phyloP scores from a whole-genome alignment of 129 eudicot species.

The Flaveria brownii region DNA sequence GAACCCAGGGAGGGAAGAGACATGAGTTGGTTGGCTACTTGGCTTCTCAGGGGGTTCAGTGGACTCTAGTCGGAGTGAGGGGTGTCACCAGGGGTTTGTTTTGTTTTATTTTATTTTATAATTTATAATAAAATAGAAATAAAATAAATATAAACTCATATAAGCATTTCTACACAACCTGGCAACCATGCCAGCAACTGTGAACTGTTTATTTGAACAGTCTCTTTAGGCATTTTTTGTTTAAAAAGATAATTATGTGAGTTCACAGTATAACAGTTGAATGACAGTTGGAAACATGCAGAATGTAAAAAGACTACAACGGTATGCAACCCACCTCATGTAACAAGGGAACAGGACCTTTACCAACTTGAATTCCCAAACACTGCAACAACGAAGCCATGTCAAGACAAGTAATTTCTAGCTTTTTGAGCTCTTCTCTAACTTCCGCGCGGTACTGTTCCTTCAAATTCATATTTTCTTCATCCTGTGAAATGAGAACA shows the following conservation, averaged over 20 bases:
- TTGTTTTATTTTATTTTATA: not conserved
- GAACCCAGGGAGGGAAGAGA: not conserved
- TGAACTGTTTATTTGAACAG: too few relatives aligned
- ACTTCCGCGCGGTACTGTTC: slow-evolving; percentile 65
- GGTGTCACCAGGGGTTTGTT: not conserved
- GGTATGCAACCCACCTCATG: slow-evolving; percentile 56
- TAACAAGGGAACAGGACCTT: slow-evolving; percentile 39
- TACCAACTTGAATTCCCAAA: slow-evolving; percentile 60
- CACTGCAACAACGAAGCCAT: slow-evolving; percentile 81
- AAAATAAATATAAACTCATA: not conserved
- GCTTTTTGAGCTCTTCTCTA: slow-evolving; percentile 46
- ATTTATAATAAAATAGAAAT: not conserved
- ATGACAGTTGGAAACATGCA: not conserved
- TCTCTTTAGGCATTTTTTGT: not conserved
- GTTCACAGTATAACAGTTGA: not conserved
- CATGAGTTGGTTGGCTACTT: too few relatives aligned
- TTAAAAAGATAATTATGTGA: not conserved
- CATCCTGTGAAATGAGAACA: slow-evolving; percentile 48
- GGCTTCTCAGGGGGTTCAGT: too few relatives aligned
- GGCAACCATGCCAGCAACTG: not conserved
- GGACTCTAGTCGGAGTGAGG: not conserved
- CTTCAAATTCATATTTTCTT: slow-evolving; percentile 79
- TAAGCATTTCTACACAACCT: not conserved
- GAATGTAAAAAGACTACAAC: not conserved
- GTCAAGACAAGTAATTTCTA: slow-evolving; percentile 57